These are phyloP conservation scores for Coemansia sp. DNA, from an alignment of 192 early-diverging fungal species.

Conservation along the genomic window DNA sequence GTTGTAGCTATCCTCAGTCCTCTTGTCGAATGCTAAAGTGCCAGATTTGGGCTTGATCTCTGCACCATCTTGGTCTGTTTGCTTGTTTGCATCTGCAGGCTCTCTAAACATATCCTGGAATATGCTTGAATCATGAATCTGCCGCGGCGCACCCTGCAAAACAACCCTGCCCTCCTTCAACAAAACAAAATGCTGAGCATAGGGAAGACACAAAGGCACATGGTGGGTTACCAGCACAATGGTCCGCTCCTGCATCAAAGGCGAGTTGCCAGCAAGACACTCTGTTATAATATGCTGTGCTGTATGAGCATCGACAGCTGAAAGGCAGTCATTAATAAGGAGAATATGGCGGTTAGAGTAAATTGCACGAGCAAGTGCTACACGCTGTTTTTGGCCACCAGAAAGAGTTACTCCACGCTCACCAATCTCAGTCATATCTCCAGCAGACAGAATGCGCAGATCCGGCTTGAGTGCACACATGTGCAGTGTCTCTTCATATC, in stretches of 20 bases:
- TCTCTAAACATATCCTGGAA: slow-evolving; percentile 1
- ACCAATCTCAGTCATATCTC: too few species aligned
- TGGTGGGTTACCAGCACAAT: too few species aligned
- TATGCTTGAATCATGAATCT: slow-evolving; percentile 24
- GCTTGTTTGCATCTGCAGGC: background rate
- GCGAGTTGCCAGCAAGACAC: too few species aligned
- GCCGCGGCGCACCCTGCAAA: slow-evolving; percentile 50
- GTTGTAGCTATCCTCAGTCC: too few species aligned
- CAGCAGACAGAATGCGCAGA: slow-evolving; percentile 55
- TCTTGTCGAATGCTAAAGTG: background rate
- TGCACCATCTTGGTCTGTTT: slow-evolving; percentile 20
- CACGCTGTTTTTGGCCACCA: too few species aligned
- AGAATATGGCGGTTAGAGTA: slow-evolving; percentile 71
- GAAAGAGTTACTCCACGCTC: too few species aligned
- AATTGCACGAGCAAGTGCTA: too few species aligned
- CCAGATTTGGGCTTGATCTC: background rate
- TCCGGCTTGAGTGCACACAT: background rate
- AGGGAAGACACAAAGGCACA: too few species aligned
- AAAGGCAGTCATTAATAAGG: slow-evolving; percentile 63
- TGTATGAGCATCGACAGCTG: slow-evolving; percentile 73
- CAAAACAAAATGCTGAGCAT: too few species aligned
- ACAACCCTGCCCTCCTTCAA: slow-evolving; percentile 61
- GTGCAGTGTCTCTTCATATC: background rate
- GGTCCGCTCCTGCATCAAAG: too few species aligned
- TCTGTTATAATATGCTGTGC: slow-evolving; percentile 70